These are phyloP conservation scores for Crucibulum laeve DNA, from an alignment of 768 basidiomycete genomes.

Conservation along the genomic window DNA sequence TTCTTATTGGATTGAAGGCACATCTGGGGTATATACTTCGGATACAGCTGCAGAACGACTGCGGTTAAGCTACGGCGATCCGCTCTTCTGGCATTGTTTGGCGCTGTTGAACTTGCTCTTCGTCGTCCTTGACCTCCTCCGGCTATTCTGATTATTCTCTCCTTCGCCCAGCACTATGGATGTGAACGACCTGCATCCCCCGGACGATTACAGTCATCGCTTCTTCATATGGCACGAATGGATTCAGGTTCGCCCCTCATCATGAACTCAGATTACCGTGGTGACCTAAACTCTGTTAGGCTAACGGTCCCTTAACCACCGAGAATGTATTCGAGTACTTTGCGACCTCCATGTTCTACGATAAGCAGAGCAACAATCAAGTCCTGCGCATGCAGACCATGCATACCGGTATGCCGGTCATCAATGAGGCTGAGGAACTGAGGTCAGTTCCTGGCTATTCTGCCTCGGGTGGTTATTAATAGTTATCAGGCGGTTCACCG, in stretches of 20 bases:
- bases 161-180: slow-evolving; percentile 26
- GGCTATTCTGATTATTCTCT: background rate
- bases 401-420: slow-evolving; percentile 72
- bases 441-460: slow-evolving; percentile 36
- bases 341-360: slow-evolving; percentile 87
- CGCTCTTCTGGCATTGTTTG: background rate
- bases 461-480: slow-evolving; percentile 3
- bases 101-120: slow-evolving; percentile 3
- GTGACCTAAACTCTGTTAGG: slow-evolving; percentile 32
- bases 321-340: slow-evolving; percentile 91
- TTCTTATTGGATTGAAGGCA: too few species aligned
- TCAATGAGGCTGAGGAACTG: slow-evolving; percentile 83
- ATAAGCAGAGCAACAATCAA: slow-evolving; percentile 91
- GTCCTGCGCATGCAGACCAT: slow-evolving; percentile 91
- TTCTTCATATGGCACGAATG: slow-evolving; percentile 93
- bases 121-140: slow-evolving; percentile 5
- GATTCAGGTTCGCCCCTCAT: slow-evolving; percentile 55
- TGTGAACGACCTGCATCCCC: slow-evolving; percentile 66
- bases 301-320: slow-evolving; percentile 69
- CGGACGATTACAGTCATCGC: slow-evolving; percentile 76
- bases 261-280: background rate
- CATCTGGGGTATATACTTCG: too few species aligned
- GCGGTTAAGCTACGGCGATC: too few species aligned
- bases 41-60: too few species aligned
- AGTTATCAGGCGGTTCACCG: slow-evolving; percentile 68